Base-by-base conservation (phyloP, 495 filamentous ascomycete species). In the Letharia columbiana region DNA sequence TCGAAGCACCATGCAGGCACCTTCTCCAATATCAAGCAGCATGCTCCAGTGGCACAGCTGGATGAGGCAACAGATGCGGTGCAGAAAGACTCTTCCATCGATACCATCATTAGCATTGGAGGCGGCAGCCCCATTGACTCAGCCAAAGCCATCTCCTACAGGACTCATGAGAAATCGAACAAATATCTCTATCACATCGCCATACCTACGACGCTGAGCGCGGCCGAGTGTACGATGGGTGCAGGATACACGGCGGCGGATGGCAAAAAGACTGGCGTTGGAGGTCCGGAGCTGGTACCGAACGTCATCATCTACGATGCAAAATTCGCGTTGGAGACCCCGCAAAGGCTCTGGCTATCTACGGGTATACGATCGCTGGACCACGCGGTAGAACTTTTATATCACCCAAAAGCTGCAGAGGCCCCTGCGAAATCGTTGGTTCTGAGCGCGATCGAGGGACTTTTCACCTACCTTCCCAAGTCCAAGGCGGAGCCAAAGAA, bases 51-150 rank as follows among this genome's bases (percentile, higher is more conserved):
- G 28, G 75, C 77, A 23, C 68, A 81, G 47, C 67, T 83, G 4
- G 79, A 82, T 63, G 67, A 77, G 63, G 80, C 79, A 18, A 77
- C 73, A 2, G 71, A 78, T 49, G 50, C 70, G 15, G 76, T 83
- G 13, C 44, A 56, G n/a, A 68, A 77, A 20, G 77, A 81, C 47
- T 20, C 69, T 0, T 68, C 54, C 23, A 76, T 82, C 60, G 80
- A 83, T 67, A 82, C 79, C 1, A 72, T 83, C 47, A 77, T 83
- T 60, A 73, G 70, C 60, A 71, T 83, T 18, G 80, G 81, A 37
- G 81, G 81, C 37, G 80, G 81, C 52, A 75, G 70, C 42, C 79
- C 80, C 3, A 83, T 83, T 63, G 80, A 82, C 63, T 73, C 73
- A 7, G 74, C 78, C 17, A 82, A 83, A 70, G 77, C 76, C 4